Conservation (phyloP, 2,329 filamentous ascomycete species). For the Trichoderma simmonsii region DNA sequence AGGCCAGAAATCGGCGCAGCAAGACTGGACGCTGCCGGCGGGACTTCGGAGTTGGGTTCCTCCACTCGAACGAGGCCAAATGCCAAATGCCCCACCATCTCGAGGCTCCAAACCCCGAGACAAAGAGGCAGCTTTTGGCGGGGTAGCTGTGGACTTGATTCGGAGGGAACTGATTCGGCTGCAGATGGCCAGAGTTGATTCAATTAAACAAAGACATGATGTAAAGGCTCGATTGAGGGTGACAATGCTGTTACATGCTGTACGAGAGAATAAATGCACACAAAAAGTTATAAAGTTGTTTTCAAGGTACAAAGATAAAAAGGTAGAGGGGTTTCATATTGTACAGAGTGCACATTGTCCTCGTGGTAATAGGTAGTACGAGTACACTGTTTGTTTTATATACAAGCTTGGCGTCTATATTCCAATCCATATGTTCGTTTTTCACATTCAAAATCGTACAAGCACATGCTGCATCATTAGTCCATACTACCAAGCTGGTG, state of each 20-base stretch:
- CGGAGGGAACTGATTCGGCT: not conserved
- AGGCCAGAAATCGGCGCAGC: slow-evolving; percentile 15
- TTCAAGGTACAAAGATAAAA: not conserved
- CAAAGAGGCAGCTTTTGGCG: slow-evolving; percentile 1
- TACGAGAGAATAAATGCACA: not conserved
- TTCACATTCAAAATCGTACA: not conserved
- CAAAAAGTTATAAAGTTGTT: not conserved
- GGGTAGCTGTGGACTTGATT: not conserved
- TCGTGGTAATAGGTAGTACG: not conserved
- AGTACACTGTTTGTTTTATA: not conserved
- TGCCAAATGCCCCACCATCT: not conserved
- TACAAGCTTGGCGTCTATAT: not conserved
- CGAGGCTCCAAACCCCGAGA: not conserved
- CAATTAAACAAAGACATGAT: not conserved
- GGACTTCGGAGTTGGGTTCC: slow-evolving; percentile 25
- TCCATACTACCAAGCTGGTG: not conserved
- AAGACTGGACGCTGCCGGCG: slow-evolving; percentile 17
- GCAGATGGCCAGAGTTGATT: not conserved
- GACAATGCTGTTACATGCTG: not conserved
- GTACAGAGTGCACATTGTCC: not conserved
- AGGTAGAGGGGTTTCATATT: not conserved
- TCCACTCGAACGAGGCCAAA: slow-evolving; percentile 16
- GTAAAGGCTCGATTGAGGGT: not conserved
- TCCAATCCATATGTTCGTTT: not conserved
- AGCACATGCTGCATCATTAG: not conserved